Evolutionary conservation across 2,329 filamentous ascomycete genomes (phyloP), one percentile per base, ranked within the genome.

Genomic region (Sporothrix inflata): DNA sequence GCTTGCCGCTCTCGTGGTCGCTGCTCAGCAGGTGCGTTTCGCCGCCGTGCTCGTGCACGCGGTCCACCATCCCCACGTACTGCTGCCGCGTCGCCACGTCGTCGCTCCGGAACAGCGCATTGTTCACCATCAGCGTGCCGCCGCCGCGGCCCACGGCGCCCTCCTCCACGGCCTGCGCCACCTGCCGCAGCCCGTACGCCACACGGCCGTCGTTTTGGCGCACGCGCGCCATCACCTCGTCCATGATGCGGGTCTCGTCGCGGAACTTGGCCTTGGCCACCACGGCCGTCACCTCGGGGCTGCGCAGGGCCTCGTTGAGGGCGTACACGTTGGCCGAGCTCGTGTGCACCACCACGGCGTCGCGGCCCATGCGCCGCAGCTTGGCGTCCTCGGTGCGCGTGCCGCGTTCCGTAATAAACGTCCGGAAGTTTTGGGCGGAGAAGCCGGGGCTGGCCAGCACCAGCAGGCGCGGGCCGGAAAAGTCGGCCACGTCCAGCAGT

Each of bases 371-470:
- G 6, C 83, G 83, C 76, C 88, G 82, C 75, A 98, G 85, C 0
- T 87, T 83, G 80, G 95, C 96, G 80, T 97, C 92, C 2, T 81
- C 84, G 75, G 83, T 84, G 71, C 86, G 82, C 8, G 83, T 81
- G 1, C 85, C 88, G 73, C 91, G 89, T 47, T 89, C 90, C 30
- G 87, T 84, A 49, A 90, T 87, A 82, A 92, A 94, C 53, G 90
- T 89, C 71, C 92, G 90, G 79, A 99, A 97, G 24, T 91, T 90
- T 2, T 87, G 84, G 0, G 95, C 95, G 7, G 93, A 90, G 80
- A 97, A 99, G 0, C 95, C 96, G 0, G 96, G 95, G 74, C 92
- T 94, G 1, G 95, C 96, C 2, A 99, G 85, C 24, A 99, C 84
- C 14, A 98, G 83, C 0, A 94, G 94, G 19, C 91, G 87, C 21